Percentiles rank a stretch among this genome's conserved stretches.
These are phyloP conservation scores for Tricholoma bakamatsutake DNA, from an alignment of 768 basidiomycete species.

Conservation along the genomic window DNA sequence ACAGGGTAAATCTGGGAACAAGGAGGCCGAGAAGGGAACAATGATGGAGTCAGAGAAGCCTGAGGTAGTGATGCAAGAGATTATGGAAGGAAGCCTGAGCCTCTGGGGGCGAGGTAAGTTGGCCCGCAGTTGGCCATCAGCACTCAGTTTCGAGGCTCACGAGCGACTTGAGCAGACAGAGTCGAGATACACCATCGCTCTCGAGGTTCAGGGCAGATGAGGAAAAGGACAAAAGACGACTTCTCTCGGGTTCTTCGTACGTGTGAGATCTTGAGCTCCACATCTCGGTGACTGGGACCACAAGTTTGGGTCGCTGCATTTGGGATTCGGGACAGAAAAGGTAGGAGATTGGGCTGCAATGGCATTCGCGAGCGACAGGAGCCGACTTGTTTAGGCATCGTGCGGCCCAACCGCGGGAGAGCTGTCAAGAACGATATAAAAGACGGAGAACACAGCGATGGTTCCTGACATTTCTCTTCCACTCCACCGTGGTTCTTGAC, in stretches of 20 bases:
- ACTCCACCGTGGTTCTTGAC: conserved; percentile 2
- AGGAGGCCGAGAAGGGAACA: background rate
- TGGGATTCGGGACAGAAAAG: background rate
- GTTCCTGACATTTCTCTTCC: background rate
- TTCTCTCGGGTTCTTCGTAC: background rate
- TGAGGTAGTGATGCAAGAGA: background rate
- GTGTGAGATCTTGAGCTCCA: background rate
- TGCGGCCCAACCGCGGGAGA: conserved; percentile 32
- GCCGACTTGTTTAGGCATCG: conserved; percentile 16
- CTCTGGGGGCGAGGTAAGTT: no score
- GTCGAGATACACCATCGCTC: no score
- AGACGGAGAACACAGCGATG: no score
- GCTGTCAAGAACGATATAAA: background rate
- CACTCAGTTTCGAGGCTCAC: no score
- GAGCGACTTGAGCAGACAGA: no score
- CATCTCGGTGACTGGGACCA: background rate
- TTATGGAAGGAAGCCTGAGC: no score
- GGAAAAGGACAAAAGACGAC: background rate
- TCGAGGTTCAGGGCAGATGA: no score
- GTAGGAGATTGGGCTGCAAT: background rate
- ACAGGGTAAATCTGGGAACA: conserved; percentile 11
- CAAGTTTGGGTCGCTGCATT: background rate
- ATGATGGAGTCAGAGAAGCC: background rate
- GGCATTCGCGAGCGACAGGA: background rate
- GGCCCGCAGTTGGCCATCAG: no score